Base-by-base conservation (phyloP, 139 green algal species). In the Chlorella sp. region DNA sequence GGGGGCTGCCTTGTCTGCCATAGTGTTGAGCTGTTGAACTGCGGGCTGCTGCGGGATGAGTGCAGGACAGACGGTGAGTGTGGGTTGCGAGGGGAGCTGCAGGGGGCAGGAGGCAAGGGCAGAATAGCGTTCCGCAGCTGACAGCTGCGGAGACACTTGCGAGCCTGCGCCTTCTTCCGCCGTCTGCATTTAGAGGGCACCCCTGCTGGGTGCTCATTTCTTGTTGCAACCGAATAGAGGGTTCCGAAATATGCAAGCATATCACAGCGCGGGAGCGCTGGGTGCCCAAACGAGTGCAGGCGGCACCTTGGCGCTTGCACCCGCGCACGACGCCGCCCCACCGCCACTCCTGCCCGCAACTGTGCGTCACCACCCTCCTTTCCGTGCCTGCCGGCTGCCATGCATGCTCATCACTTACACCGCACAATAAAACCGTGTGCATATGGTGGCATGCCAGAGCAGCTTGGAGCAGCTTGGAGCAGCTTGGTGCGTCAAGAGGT, bases 1-100 rank as follows among this genome's bases (percentile, higher is more conserved):
- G 36, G 81, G 66, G 30, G 87, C 88, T 42, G 71, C 93, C 60
- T 42, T 40, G 53, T 28, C 71, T 18, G 61, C 34, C 26, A 34
- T 60, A 21, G 32, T 39, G 34, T n/a, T 30, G 61, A 34, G 64
- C 61, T 73, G 28, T 40, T 16, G n/a, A 40, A 19, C n/a, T 24
- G 77, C 77, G 34, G 21, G 77, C 16, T 61, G 26, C 53, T 30
- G 3, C 77, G 26, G n/a, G 48, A 12, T 18, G 64, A 34, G 26
- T 24, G 0, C 68, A 39, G 36, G n/a, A 7, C 15, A 21, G n/a
- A 5, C 18, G 0, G 48, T 57, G 53, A 81, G 36, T 81, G n/a
- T 34, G 75, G 32, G 75, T 36, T 81, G 34, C 14, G 68, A 30
- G 32, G 12, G 71, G 71, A 19, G 71, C 68, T 37, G 3, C 28